Conservation (phyloP, 257 asterid genomes). For the Lithospermum erythrorhizon region DNA sequence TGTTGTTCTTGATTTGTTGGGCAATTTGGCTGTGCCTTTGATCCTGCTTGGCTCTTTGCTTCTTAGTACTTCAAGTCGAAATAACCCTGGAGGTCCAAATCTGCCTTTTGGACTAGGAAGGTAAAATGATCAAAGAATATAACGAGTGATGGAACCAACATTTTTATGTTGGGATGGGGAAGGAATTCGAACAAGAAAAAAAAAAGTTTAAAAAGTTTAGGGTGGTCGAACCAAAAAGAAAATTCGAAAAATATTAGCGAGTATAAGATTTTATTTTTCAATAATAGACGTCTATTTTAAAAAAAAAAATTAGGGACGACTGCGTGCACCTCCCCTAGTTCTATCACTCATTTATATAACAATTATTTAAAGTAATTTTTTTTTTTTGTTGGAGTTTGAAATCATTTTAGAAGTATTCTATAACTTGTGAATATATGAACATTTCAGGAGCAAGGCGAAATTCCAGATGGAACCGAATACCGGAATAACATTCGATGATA, state of each 20-base stretch:
- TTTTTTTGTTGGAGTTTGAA: too few relatives aligned
- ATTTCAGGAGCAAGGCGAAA: conserved; percentile 52
- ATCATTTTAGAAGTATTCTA: background rate
- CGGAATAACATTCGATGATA: conserved; percentile 58
- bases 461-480: conserved; percentile 69
- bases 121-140: conserved; percentile 12
- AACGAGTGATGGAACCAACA: too few relatives aligned
- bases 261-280: too few relatives aligned
- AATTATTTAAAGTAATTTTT: background rate
- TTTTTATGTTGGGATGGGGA: too few relatives aligned
- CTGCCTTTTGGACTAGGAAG: conserved; percentile 65
- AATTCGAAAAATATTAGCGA: too few relatives aligned
- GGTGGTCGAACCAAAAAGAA: too few relatives aligned
- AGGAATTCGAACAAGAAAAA: too few relatives aligned
- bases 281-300: too few relatives aligned
- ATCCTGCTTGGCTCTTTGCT: conserved; percentile 33
- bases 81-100: conserved; percentile 42
- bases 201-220: too few relatives aligned
- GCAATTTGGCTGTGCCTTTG: conserved; percentile 53
- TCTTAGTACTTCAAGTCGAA: conserved; percentile 27
- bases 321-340: too few relatives aligned
- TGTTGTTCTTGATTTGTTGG: conserved; percentile 33
- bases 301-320: too few relatives aligned
- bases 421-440: background rate
- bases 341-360: too few relatives aligned